Conservation (phyloP, 2,329 filamentous ascomycete genomes). For the Davidsoniella virescens region DNA sequence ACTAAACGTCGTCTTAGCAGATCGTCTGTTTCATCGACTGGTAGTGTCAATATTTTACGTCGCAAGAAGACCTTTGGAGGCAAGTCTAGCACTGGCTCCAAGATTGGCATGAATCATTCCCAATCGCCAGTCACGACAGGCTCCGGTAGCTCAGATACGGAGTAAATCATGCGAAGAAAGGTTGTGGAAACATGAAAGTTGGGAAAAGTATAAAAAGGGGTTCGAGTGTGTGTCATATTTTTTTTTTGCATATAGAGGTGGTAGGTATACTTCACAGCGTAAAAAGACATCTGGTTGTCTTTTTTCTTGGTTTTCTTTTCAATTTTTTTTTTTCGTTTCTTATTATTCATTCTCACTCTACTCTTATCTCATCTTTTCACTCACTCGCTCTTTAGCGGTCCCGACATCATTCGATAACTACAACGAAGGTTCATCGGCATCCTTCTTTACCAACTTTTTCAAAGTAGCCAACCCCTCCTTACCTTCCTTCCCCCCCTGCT, state of each 20-base stretch:
- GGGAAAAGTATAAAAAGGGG: neutral
- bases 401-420: too few species aligned
- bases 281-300: neutral
- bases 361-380: slow-evolving; percentile 1
- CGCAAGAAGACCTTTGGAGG: slow-evolving; percentile 31
- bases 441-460: too few species aligned
- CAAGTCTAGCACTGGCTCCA: slow-evolving; percentile 27
- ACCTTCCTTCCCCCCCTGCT: too few species aligned
- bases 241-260: neutral
- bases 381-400: neutral
- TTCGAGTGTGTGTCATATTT: neutral
- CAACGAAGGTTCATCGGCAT: too few species aligned
- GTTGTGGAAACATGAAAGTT: too few species aligned
- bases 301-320: neutral
- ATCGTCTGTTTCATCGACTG: slow-evolving; percentile 28
- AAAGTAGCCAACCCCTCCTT: too few species aligned
- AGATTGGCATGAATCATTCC: slow-evolving; percentile 43
- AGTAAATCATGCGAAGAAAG: slow-evolving; percentile 13
- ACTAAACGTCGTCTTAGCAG: slow-evolving; percentile 53
- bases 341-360: too few species aligned
- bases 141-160: slow-evolving; percentile 24
- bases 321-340: neutral
- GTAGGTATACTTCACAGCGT: neutral
- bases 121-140: slow-evolving; percentile 27
- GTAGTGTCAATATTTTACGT: slow-evolving; percentile 16